Evolutionary conservation across 2,329 filamentous ascomycete species (phyloP), one percentile per base, ranked within the genome.

Genomic region (Neofusicoccum cordaticola): DNA sequence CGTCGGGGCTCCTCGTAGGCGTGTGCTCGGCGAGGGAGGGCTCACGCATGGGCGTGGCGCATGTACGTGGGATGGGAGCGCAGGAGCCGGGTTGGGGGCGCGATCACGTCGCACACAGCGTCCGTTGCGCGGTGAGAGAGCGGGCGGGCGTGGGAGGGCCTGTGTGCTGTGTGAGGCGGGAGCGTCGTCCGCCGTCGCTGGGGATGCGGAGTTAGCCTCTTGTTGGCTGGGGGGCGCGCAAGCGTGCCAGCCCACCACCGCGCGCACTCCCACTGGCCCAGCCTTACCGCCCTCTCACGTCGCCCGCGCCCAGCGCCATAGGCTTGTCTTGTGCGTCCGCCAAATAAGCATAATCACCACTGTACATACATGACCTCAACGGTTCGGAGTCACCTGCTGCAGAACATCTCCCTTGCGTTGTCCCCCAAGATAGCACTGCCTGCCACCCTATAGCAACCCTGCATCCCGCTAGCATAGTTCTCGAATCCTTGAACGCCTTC

Each of bases 1-100:
- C 31, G 58, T 62, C 58, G 58, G 44, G 58, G 56, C 56, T 60
- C 58, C 58, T 50, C 58, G 58, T 48, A 50, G 44, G 58, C 58
- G 58, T 62, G 56, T 60, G 56, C 56, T 60, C 42, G 56, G 56
- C 56, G 58, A 51, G 47, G 34, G 58, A 62, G 58, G 44, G 47
- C 42, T 48, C 41, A 44, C 42, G 50, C 51, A 64, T 64, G 52
- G 62, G 62, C 52, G 62, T 50, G 52, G 62, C 62, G 62, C 62
- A 64, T 58, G 62, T 56, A 22, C 52, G 52, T 44, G 52, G 52
- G 52, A 35, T 35, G 56, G 13, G 27, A 60, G 56, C 56, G 56
- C 56, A 60, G 42, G 41, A 47, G 56, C 56, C 56, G 56, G 56
- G 56, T 47, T 47, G 56, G 15, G 56, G 56, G 56, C 56, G 56